phyloP scores from a whole-genome alignment of 139 green algal genomes.

The Tetraselmis striata region DNA sequence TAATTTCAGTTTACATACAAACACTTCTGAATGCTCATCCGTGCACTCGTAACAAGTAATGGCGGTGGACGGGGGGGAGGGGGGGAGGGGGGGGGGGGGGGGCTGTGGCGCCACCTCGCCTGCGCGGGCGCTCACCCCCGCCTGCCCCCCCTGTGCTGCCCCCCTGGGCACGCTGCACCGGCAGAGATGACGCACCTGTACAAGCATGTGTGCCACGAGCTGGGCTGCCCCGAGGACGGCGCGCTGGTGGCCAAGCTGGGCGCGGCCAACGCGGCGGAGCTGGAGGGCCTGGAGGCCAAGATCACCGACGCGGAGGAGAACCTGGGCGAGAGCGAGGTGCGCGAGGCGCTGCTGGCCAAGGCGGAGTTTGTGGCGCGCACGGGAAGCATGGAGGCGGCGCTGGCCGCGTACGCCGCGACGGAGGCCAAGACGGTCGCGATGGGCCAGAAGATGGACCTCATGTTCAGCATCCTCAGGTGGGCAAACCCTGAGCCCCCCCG shows the following conservation, averaged over 20 bases:
- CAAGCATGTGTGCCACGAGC: conserved; percentile 54
- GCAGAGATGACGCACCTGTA: conserved; percentile 69
- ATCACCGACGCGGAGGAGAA: conserved; percentile 84
- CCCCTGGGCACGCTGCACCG: too few species aligned
- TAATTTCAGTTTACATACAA: too few species aligned
- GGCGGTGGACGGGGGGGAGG: too few species aligned
- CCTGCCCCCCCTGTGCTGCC: too few species aligned
- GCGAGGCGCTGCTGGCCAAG: conserved; percentile 81
- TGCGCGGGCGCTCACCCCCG: too few species aligned
- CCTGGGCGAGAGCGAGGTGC: conserved; percentile 89
- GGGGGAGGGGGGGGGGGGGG: too few species aligned
- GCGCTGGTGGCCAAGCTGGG: conserved; percentile 50
- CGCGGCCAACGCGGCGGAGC: conserved; percentile 38
- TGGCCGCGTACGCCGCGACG: conserved; percentile 60
- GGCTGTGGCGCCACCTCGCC: too few species aligned
- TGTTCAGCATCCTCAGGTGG: conserved; percentile 77
- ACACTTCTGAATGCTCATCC: too few species aligned
- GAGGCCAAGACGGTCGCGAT: conserved; percentile 83
- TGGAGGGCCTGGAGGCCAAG: conserved; percentile 61
- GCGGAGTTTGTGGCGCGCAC: conserved; percentile 77
- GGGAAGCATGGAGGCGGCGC: conserved; percentile 40
- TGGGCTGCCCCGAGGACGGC: conserved; percentile 53
- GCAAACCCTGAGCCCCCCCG: background rate
- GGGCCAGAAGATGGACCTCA: conserved; percentile 89
- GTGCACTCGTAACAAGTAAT: too few species aligned